Evolutionary conservation across 2,329 filamentous ascomycete genomes (phyloP), one percentile per base, ranked within the genome.

Genomic region (Scedosporium minutisporum): DNA sequence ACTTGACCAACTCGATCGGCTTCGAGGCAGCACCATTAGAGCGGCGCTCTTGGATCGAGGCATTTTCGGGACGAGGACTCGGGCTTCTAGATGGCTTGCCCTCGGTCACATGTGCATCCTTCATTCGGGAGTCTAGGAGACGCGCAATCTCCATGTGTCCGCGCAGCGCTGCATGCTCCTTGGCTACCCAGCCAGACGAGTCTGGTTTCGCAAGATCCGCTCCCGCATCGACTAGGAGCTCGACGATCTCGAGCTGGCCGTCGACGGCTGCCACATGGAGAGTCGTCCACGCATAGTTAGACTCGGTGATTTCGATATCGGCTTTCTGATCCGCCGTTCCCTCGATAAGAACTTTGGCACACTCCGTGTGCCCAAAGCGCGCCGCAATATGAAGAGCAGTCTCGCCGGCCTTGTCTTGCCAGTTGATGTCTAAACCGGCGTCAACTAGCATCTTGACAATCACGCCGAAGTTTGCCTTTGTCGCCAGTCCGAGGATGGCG

Each of bases 271-370:
- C 91, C 66, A 96, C 89, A 70, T 96, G 95, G 12, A 99, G 79
- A n/a, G 95, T 91, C 0, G 95, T 97, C 93, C 95, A 99, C 3
- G 88, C 86, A 71, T 96, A 97, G 0, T 89, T 88, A 62, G 88
- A 89, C 71, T 99, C 95, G 0, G 83, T 77, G 42, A 96, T 77
- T 68, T 96, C 89, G 0, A 92, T 77, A 65, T 97, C 78, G 0
- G 87, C 87, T 69, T 87, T 91, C 67, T 95, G 90, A 53, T 83
- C 79, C 5, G 80, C 75, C 0, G 84, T 87, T 2, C 90, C 90
- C 16, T 87, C 80, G 2, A 97, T 74, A 23, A 99, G 78, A 23
- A 91, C 86, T 64, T 81, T 84, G 14, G 90, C 91, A 71, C 93
- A 97, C 65, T 92, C 83, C 16, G 84, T 82, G 70, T 96, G 90